Evolutionary conservation across 2,329 filamentous ascomycete genomes (phyloP).

Genomic region (Chlorencoelia australis): DNA sequence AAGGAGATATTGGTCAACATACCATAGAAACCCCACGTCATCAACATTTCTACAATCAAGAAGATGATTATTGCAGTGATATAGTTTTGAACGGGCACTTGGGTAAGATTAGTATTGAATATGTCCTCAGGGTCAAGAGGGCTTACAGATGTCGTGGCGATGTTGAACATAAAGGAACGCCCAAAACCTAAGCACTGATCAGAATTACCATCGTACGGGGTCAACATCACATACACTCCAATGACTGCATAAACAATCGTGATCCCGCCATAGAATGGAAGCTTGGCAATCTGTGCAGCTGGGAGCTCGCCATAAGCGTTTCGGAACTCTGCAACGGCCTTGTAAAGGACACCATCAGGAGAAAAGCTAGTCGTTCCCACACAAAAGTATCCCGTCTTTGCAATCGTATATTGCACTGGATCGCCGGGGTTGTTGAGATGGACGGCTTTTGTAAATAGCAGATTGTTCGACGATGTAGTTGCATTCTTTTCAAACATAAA

Average conservation of each 20-base stretch:
- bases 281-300: constrained; percentile 89
- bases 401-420: constrained; percentile 71
- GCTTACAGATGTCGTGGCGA: constrained; percentile 74
- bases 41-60: constrained; percentile 88
- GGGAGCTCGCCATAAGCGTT: constrained; percentile 95
- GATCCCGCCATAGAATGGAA: constrained; percentile 92
- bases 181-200: constrained; percentile 55
- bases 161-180: constrained; percentile 93
- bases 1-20: constrained; percentile 26
- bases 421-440: constrained; percentile 63
- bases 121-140: neutral
- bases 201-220: constrained; percentile 6
- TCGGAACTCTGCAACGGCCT: constrained; percentile 77
- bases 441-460: constrained; percentile 71
- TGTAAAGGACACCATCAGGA: constrained; percentile 52
- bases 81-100: constrained; percentile 94
- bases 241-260: constrained; percentile 90
- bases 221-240: constrained; percentile 43
- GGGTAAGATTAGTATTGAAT: constrained; percentile 26
- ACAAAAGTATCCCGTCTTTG: constrained; percentile 93
- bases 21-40: constrained; percentile 98
- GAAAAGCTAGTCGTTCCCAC: constrained; percentile 68
- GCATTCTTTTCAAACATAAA: constrained; percentile 76
- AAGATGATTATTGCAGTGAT: constrained; percentile 96
- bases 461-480: constrained; percentile 55